Evolutionary conservation across 805 yeast genomes (phyloP).

Genomic region (Candida andamanensis): DNA sequence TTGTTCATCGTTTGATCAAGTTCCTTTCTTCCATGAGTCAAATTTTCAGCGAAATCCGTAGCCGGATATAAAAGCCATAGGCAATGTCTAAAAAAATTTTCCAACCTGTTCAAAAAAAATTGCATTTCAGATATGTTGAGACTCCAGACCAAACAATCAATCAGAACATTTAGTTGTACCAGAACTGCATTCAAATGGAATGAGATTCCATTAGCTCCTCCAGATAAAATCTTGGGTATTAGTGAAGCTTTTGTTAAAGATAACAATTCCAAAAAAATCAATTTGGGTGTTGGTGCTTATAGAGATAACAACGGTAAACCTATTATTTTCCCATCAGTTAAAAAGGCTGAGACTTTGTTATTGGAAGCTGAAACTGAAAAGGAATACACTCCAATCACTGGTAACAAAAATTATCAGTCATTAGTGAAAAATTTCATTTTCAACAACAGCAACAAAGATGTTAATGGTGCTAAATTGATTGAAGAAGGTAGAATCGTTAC

Average conservation of each 20-base stretch:
- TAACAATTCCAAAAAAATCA: conserved; percentile 49
- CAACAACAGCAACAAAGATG: conserved; percentile 51
- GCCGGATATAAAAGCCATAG: neutral
- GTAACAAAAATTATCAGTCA: conserved; percentile 61
- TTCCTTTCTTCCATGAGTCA: neutral
- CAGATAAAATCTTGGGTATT: conserved; percentile 82
- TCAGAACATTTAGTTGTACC: conserved; percentile 11
- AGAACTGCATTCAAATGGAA: conserved; percentile 18
- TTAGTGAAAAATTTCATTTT: conserved; percentile 69
- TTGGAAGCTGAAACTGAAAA: conserved; percentile 54
- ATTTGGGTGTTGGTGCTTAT: conserved; percentile 88
- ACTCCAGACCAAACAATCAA: neutral
- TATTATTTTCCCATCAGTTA: conserved; percentile 76
- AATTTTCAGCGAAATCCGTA: neutral
- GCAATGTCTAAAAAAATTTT: neutral
- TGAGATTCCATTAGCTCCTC: conserved; percentile 54
- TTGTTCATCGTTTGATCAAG: too few species aligned
- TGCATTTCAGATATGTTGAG: neutral
- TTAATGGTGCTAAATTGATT: conserved; percentile 51
- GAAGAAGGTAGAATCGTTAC: conserved; percentile 66
- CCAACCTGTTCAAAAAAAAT: neutral
- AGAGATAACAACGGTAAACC: conserved; percentile 86
- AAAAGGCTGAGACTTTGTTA: conserved; percentile 54
- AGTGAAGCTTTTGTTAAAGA: conserved; percentile 72
- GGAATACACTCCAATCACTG: conserved; percentile 85